A percentile compares a stretch with the other conserved stretches of the same genome.
Evolutionary conservation across 345 rosid genomes (phyloP).

Genomic region (Arabidopsis thaliana): DNA sequence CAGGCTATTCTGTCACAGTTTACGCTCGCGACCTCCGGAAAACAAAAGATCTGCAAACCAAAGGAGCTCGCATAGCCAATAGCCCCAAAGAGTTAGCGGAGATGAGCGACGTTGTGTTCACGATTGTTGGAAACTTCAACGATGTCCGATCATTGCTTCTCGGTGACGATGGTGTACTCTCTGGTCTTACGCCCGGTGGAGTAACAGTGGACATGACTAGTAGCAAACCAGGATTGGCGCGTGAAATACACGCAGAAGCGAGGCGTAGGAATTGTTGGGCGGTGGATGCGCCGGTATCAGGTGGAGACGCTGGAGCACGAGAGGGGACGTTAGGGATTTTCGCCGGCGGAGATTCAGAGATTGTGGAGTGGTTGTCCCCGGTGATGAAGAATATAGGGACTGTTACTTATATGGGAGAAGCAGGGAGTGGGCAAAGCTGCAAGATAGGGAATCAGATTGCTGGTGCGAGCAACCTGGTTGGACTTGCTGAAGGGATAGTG

Average conservation of each 20-base stretch:
- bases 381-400: slow-evolving; percentile 63
- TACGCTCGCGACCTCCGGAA: slow-evolving; percentile 75
- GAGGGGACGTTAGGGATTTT: slow-evolving; percentile 69
- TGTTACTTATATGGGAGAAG: slow-evolving; percentile 68
- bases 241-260: slow-evolving; percentile 58
- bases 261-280: slow-evolving; percentile 63
- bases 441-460: slow-evolving; percentile 81
- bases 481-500: slow-evolving; percentile 75
- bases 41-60: slow-evolving; percentile 54
- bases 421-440: slow-evolving; percentile 82
- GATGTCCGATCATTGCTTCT: slow-evolving; percentile 75
- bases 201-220: slow-evolving; percentile 74
- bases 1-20: slow-evolving; percentile 66
- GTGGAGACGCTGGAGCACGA: slow-evolving; percentile 74
- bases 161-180: slow-evolving; percentile 56
- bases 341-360: slow-evolving; percentile 66
- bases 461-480: slow-evolving; percentile 68
- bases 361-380: slow-evolving; percentile 67
- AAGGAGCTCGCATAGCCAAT: slow-evolving; percentile 60
- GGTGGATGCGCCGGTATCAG: slow-evolving; percentile 80
- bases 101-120: slow-evolving; percentile 66
- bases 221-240: slow-evolving; percentile 68
- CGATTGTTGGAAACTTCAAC: slow-evolving; percentile 76
- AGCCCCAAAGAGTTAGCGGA: slow-evolving; percentile 58
- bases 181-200: slow-evolving; percentile 62